Conservation (phyloP, 2,329 filamentous ascomycete genomes). For the Fusarium mangiferae region DNA sequence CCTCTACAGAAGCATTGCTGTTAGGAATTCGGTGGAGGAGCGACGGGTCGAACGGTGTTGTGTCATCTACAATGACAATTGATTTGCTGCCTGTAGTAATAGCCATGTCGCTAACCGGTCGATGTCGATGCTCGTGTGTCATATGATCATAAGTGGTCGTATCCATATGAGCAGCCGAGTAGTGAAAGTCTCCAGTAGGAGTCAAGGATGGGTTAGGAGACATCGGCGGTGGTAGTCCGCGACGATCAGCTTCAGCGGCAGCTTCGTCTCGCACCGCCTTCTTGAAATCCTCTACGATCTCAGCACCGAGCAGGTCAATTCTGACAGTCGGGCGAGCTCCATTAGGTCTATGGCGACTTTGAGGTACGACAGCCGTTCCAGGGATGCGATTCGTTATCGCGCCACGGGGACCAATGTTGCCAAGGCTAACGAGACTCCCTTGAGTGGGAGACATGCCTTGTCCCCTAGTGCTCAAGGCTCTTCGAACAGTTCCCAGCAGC, state of each 20-base stretch:
- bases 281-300: constrained; percentile 81
- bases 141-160: constrained; percentile 51
- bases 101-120: constrained; percentile 63
- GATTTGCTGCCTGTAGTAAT: constrained; percentile 88
- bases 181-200: constrained; percentile 50
- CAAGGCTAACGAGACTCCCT: constrained; percentile 59
- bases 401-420: constrained; percentile 61
- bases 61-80: constrained; percentile 86
- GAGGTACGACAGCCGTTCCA: constrained; percentile 69
- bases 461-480: constrained; percentile 75
- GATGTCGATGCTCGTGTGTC: constrained; percentile 46
- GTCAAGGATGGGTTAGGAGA: constrained; percentile 42
- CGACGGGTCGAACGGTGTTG: constrained; percentile 60
- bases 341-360: constrained; percentile 58
- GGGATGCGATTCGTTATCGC: constrained; percentile 68
- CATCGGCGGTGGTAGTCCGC: constrained; percentile 27
- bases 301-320: constrained; percentile 85
- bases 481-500: constrained; percentile 85
- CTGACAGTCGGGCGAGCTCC: constrained; percentile 67
- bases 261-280: constrained; percentile 76
- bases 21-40: constrained; percentile 61
- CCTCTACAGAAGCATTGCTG: constrained; percentile 59
- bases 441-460: constrained; percentile 57
- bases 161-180: constrained; percentile 57
- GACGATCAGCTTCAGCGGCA: constrained; percentile 49